These are phyloP conservation scores for Microsporum audouinii DNA, from an alignment of 2,329 filamentous ascomycete genomes.

Conservation along the genomic window DNA sequence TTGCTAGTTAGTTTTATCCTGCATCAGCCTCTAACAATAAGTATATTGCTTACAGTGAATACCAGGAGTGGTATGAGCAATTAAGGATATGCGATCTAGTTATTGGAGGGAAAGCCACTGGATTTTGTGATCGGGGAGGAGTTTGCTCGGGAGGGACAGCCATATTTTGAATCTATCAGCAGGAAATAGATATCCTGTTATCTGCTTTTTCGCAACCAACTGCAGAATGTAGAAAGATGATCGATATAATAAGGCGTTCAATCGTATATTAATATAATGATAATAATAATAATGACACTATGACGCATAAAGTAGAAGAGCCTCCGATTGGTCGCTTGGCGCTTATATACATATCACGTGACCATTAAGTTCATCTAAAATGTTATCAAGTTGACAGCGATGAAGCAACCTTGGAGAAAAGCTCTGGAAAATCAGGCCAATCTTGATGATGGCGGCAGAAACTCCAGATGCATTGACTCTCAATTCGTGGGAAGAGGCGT, in stretches of 20 bases:
- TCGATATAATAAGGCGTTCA: not conserved
- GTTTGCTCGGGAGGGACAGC: not conserved
- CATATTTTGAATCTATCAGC: not conserved
- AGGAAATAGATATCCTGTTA: not conserved
- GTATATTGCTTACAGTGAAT: slow-evolving; percentile 49
- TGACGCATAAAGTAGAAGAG: not conserved
- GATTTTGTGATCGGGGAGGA: not conserved
- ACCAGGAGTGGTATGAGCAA: slow-evolving; percentile 91
- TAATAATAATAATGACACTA: not conserved
- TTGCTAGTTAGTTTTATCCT: not conserved
- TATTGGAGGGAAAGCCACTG: slow-evolving; percentile 60
- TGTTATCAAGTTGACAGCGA: not conserved
- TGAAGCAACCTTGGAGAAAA: not conserved
- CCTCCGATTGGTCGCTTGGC: not conserved
- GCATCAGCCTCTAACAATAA: not conserved
- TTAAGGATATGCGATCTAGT: slow-evolving; percentile 80
- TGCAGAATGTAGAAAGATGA: not conserved
- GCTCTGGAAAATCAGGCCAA: not conserved
- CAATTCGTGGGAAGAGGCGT: slow-evolving; percentile 55
- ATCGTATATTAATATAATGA: not conserved
- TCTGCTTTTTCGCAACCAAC: not conserved
- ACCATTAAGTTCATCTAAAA: not conserved
- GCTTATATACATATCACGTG: not conserved
- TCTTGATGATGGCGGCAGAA: slow-evolving; percentile 40
- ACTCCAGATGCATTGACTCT: slow-evolving; percentile 46